These are phyloP conservation scores for Diplotaxis tenuifolia DNA, from an alignment of 345 rosid genomes.

Conservation along the genomic window DNA sequence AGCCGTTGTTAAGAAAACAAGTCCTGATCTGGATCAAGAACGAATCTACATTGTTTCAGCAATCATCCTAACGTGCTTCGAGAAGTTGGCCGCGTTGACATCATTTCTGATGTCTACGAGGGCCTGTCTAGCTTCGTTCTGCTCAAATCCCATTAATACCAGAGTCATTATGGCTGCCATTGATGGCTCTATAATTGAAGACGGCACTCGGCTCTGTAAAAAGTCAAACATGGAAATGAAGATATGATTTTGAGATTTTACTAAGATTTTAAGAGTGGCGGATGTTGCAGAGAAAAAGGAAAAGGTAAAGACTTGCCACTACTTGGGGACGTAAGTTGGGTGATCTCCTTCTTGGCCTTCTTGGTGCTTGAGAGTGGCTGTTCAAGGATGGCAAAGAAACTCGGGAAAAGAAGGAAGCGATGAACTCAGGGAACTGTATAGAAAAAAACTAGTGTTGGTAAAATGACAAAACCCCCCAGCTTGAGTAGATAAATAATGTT, in stretches of 20 bases:
- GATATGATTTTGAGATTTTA: too few relatives aligned
- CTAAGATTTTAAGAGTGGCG: too few relatives aligned
- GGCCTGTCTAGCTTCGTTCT: constrained; percentile 85
- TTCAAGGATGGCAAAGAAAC: constrained; percentile 64
- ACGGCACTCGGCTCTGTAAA: too few relatives aligned
- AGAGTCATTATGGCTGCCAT: constrained; percentile 68
- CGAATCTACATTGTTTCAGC: too few relatives aligned
- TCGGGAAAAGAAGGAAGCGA: constrained; percentile 66
- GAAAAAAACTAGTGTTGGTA: constrained; percentile 22
- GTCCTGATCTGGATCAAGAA: too few relatives aligned
- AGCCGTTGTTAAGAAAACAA: constrained; percentile 22
- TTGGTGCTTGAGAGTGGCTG: constrained; percentile 52
- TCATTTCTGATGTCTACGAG: constrained; percentile 82
- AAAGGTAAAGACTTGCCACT: constrained; percentile 52
- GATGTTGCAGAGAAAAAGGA: constrained; percentile 2
- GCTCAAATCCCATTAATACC: constrained; percentile 89
- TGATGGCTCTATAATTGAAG: constrained; percentile 51
- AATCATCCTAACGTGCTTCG: constrained; percentile 61
- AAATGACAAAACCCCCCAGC: constrained; percentile 1
- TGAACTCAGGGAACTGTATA: constrained; percentile 67
- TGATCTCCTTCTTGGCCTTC: constrained; percentile 61
- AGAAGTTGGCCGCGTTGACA: constrained; percentile 87
- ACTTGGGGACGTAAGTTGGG: constrained; percentile 55
- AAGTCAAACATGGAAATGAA: too few relatives aligned
- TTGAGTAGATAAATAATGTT: neutral